Conservation (phyloP, 108 stramenopile species). For the Cyclotella choctawhatcheeana region DNA sequence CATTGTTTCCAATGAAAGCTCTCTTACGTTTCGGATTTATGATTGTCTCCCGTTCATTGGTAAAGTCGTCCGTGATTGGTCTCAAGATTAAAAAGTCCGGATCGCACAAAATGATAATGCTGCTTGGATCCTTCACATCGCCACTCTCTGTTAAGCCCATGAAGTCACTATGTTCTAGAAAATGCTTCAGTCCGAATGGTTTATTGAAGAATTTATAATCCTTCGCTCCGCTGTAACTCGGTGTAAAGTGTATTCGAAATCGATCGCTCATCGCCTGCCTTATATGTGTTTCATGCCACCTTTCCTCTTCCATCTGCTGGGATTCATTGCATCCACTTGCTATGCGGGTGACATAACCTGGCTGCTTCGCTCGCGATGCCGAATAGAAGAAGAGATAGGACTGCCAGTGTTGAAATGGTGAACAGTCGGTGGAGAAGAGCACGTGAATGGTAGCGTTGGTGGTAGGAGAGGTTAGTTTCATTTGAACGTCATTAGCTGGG, state of each 20-base stretch:
- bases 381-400: conserved; percentile 82
- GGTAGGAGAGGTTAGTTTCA: conserved; percentile 16
- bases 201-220: conserved; percentile 93
- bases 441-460: conserved; percentile 47
- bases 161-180: conserved; percentile 63
- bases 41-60: conserved; percentile 50
- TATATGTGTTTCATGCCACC: conserved; percentile 48
- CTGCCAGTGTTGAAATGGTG: conserved; percentile 81
- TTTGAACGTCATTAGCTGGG: not conserved
- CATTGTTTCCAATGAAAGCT: not conserved
- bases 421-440: conserved; percentile 60
- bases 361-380: conserved; percentile 68
- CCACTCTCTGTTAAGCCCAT: conserved; percentile 36
- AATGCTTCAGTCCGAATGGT: conserved; percentile 79
- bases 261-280: conserved; percentile 42
- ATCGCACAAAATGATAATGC: conserved; percentile 89
- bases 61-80: conserved; percentile 79
- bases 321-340: conserved; percentile 67
- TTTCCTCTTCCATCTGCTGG: conserved; percentile 17
- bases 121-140: conserved; percentile 52
- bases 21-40: conserved; percentile 19
- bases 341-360: conserved; percentile 81
- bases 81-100: conserved; percentile 94
- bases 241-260: conserved; percentile 83
- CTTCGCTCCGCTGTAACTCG: conserved; percentile 60